Evolutionary conservation across 1,139 yeast genomes (phyloP), one percentile per base, ranked within the genome.

Genomic region (Schizosaccharomyces versatilis): DNA sequence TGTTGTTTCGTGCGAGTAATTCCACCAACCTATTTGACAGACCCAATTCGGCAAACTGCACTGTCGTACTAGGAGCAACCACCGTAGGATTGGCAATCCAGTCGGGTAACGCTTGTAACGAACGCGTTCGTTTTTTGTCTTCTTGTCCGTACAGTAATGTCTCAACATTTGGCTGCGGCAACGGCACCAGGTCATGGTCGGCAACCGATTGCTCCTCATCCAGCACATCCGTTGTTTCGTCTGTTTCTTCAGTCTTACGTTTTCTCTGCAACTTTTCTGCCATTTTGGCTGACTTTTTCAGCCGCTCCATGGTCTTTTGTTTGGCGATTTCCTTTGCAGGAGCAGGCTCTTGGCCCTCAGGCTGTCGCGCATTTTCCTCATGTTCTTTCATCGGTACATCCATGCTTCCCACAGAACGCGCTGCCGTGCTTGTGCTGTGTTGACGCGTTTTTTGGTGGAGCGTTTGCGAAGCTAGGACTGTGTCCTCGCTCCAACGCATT

Each of bases 131-230:
- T 24, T 24, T 24, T 24, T 24, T 24, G 5, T 24, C 32, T 24
- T 24, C 32, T 24, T n/a, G 81, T 61, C 72, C 67, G 2, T 82
- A 15, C 41, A 12, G 15, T 17, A 12, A 19, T 10, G 82, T 41
- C 78, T 44, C 49, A 1, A 44, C 32, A 68, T 70, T 78, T 0
- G 93, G 94, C 65, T 85, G 95, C 0, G 96, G 96, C 54, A 88
- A 69, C 10, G 95, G 94, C 2, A 74, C 80, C 52, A 88, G 71
- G 51, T 77, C 80, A 59, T 59, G 63, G 32, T 24, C 32, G 5
- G 32, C 32, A 24, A 24, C 32, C 47, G 58, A 59, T 54, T 62
- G 60, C 32, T 51, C 59, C 48, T 57, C 56, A 38, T 59, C 64
- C 41, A 53, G 60, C 7, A 53, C 60, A 19, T 58, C 54, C 8